Base-by-base conservation (phyloP, 768 basidiomycete genomes). In the Podaxis mareebaensis region DNA sequence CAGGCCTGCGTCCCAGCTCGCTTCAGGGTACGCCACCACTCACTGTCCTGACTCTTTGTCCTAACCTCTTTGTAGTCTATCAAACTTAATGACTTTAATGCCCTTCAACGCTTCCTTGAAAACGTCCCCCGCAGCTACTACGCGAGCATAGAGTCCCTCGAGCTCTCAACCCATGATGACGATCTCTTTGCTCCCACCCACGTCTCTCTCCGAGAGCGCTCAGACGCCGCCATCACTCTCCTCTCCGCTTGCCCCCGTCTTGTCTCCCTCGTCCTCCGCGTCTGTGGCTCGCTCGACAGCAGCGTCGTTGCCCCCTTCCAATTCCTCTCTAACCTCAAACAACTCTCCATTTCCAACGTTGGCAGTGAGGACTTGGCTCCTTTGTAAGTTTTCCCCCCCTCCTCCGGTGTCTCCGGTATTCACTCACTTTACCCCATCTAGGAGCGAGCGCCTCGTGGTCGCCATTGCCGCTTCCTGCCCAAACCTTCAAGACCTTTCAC, bases 401-500 rank as follows among this genome's bases (percentile, higher is more conserved):
- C 58, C 57, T 73, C 67, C 65, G 49, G 20, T 39, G 38, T 58
- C 49, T 58, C 51, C 56, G 55, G 53, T 61, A 54, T 28, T 10
- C 22, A 48, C 53, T 68, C 38, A 66, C 44, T 24, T 46, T 59
- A 30, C 53, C 33, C 36, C 65, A 13, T 54, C 17, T 65, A 88
- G 87, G 76, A 88, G 86, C 74, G 90, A 92, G 70, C 80, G 90
- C 26, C 78, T 90, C 0, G 86, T 84, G 60, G 89, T 91, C 15
- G 82, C 85, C 5, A 86, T 92, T 65, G 89, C 89, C 0, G 83
- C 85, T 1, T 83, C 84, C 1, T 73, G 85, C 3, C 83, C 83
- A 13, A 74, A 77, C 68, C 81, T 92, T 52, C 71, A 81, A 52
- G 78, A 83, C 53, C 79, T 92, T 55, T 77, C 81, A 4, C 77